Base-by-base conservation (phyloP, 192 early-diverging fungal species). In the Ramicandelaber brevisporus region DNA sequence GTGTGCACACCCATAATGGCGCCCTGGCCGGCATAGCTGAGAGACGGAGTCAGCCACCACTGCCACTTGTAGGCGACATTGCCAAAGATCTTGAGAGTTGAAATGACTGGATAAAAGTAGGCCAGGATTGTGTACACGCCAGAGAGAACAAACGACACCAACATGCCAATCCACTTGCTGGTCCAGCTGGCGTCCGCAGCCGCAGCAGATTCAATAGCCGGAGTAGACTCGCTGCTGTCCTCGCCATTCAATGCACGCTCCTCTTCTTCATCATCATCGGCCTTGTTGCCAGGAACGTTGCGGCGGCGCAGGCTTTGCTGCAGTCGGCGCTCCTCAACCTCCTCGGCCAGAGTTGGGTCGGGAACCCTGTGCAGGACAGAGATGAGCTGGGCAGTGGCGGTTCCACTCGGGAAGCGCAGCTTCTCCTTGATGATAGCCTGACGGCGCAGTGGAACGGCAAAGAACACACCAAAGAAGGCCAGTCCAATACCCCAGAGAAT, bases 391-490 rank as follows among this genome's bases (percentile, higher is more conserved):
- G 82, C 82, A 4, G 82, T 74, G 3, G 75, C 79, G n/a, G 76
- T 79, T 2, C 79, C 77, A 0, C 75, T 71, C 3, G 82, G 82
- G 36, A 87, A 87, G 12, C 59, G 47, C 3, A 87, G 61, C 44
- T 87, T 79, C 35, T 82, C 74, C 17, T 59, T 41, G 19, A 87
- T 55, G 34, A 87, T 72, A 9, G 73, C 76, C 27, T 79, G 73
- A 28, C 53, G 63, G 22, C 82, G 50, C 33, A 84, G 37, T 1
- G 78, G 78, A 1, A 79, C 57, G 3, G 77, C 81, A 56, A 84
- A 82, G 50, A 84, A 85, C 2, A 87, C 70, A n/a, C 83, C 83
- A 56, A 77, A 87, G 44, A 78, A 80, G 9, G 80, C 69, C 31
- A 74, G 50, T 3, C 62, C 76, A 18, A 84, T 29, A 11, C 69